Conservation (phyloP, 306 rosid species). For the Quercus engelmannii region DNA sequence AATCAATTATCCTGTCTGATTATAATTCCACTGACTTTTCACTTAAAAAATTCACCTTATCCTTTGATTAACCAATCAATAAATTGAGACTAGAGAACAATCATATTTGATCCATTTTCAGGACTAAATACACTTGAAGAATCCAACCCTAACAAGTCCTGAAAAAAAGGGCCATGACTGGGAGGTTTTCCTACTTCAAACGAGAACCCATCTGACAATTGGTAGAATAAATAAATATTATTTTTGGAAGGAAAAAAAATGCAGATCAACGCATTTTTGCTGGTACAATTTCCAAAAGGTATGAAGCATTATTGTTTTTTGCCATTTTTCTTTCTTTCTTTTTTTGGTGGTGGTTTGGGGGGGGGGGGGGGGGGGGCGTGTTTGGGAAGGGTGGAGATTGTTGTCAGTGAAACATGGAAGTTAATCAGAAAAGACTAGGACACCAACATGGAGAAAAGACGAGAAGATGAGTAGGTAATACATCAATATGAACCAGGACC, state of each 20-base stretch:
- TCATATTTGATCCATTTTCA: not conserved
- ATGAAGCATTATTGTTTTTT: not conserved
- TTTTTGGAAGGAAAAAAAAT: not conserved
- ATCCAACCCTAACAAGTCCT: not conserved
- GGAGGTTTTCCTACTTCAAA: not conserved
- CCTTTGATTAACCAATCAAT: not conserved
- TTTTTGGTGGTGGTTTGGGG: not conserved
- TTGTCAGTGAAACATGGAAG: too few species aligned
- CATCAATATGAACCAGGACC: not conserved
- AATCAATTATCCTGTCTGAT: not conserved
- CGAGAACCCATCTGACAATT: not conserved
- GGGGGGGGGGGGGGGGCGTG: rapidly evolving
- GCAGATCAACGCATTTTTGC: not conserved
- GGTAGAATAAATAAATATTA: not conserved
- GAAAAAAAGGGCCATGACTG: not conserved
- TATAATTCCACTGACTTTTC: not conserved
- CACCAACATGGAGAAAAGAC: not conserved
- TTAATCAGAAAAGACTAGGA: too few species aligned
- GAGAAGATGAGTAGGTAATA: not conserved
- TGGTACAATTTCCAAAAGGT: not conserved
- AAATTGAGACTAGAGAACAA: not conserved
- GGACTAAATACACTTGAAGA: not conserved
- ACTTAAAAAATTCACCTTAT: not conserved
- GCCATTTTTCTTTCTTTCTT: not conserved
- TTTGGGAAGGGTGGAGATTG: too few species aligned